Base-by-base conservation (phyloP, 306 rosid genomes). In the Senna tora region DNA sequence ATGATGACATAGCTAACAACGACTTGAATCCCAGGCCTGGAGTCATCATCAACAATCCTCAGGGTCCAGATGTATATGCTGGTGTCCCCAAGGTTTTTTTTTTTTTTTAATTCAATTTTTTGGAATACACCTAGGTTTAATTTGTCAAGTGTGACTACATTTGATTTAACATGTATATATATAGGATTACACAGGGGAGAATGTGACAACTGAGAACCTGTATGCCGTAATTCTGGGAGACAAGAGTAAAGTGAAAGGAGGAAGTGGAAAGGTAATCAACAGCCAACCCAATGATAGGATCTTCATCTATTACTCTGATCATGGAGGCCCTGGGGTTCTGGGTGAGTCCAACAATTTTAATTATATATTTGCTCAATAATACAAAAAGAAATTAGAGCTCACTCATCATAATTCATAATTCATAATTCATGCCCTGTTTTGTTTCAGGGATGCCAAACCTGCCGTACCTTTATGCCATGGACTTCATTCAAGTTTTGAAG, bases 281-380 rank as follows among this genome's bases (percentile, higher is more conserved):
- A 91, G 99, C 86, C 85, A 91, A 78, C 71, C 93, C 7, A 80
- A 88, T 20, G 99, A 94, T 64, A 81, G 96, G 75, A 88, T 91
- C 77, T 94, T 89, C 70, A 47, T 94, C 9, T 94, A 63, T 67
- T 94, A 94, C 80, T 87, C 97, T 0, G 99, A 94, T 80, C 99
- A 94, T 61, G 99, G 97, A 52, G 99, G 99, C 66, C 96, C 99
- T 0, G 99, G 99, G 68, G 97, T 94, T 77, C 97, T 94, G 65
- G 97, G 97, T 94, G 32, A 71, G 90, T 32, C 32, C 67, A 34
- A 34, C 1, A 4, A n/a, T n/a, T n/a, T n/a, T n/a, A n/a, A n/a
- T n/a, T n/a, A n/a, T n/a, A n/a, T n/a, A n/a, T n/a, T n/a, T n/a
- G n/a, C n/a, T n/a, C n/a, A n/a, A n/a, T n/a, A n/a, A n/a, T n/a